Evolutionary conservation across 257 asterid genomes (phyloP).

Genomic region (Solanum medicagineum): DNA sequence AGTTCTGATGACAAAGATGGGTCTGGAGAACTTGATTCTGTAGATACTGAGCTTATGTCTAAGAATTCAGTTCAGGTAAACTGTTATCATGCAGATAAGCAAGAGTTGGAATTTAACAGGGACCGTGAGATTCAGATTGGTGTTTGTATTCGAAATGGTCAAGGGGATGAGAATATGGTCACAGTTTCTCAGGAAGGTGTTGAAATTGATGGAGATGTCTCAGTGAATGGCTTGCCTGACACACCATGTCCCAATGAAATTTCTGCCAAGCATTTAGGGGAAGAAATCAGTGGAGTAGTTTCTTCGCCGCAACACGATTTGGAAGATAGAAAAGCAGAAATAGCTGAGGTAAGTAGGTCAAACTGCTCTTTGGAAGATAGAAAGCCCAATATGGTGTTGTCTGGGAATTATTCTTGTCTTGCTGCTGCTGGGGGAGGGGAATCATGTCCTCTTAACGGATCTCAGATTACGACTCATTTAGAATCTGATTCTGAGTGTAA

Average conservation of each 20-base stretch:
- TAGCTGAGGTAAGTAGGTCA: conserved; percentile 7
- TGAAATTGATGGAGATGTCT: conserved; percentile 16
- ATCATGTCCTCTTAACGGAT: conserved; percentile 10
- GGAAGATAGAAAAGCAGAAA: conserved; percentile 1
- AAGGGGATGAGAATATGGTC: conserved; percentile 7
- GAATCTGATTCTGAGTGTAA: conserved; percentile 16
- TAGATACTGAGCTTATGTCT: conserved; percentile 15
- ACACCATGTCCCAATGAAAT: conserved; percentile 6
- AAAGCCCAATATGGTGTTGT: conserved; percentile 7
- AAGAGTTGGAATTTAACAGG: conserved; percentile 20
- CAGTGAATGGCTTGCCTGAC: conserved; percentile 9
- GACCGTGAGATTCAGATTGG: conserved; percentile 9
- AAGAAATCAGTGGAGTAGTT: conserved; percentile 15
- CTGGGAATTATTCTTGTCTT: conserved; percentile 11
- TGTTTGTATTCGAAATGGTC: conserved; percentile 4
- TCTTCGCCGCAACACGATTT: conserved; percentile 12
- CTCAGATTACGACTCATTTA: conserved; percentile 11
- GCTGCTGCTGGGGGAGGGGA: background rate
- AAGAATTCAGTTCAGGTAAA: conserved; percentile 9
- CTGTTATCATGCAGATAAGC: conserved; percentile 13
- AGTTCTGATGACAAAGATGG: conserved; percentile 13
- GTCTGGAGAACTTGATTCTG: conserved; percentile 19
- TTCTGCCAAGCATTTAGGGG: conserved; percentile 14
- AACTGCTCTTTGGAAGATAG: conserved; percentile 10
- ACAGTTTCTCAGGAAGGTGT: conserved; percentile 11